A percentile compares a stretch with the other conserved stretches of the same genome.
phyloP scores from a whole-genome alignment of 78 protist species.

The Anaeramoeba flamelloides region DNA sequence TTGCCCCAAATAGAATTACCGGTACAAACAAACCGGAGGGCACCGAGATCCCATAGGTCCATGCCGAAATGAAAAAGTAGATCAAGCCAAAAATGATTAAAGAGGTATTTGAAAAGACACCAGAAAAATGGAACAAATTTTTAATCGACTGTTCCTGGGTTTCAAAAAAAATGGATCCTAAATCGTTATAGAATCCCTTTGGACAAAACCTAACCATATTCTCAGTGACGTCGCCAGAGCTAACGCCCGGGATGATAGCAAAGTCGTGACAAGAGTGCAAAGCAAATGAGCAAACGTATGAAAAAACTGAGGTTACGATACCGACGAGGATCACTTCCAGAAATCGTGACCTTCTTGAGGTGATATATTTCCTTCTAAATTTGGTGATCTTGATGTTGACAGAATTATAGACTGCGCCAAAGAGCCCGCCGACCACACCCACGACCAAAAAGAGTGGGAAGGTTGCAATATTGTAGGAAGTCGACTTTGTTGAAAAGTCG shows the following conservation, averaged over 20 bases:
- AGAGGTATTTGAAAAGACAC: background rate
- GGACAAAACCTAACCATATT: constrained; percentile 9
- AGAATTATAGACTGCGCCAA: constrained; percentile 49
- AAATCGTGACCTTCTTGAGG: background rate
- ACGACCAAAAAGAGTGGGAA: constrained; percentile 36
- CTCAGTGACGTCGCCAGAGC: background rate
- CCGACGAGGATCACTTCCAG: constrained; percentile 13
- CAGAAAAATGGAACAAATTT: background rate
- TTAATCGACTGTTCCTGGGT: constrained; percentile 22
- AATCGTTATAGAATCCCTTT: constrained; percentile 39
- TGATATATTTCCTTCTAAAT: constrained; percentile 10
- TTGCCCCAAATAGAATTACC: constrained; percentile 56
- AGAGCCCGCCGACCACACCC: constrained; percentile 50
- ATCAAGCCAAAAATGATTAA: constrained; percentile 33
- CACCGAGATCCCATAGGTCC: constrained; percentile 55
- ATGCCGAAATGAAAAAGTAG: constrained; percentile 31
- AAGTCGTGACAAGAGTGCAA: background rate
- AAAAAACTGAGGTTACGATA: background rate
- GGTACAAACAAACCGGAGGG: constrained; percentile 69
- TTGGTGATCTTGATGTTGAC: constrained; percentile 16
- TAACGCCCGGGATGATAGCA: too few species aligned
- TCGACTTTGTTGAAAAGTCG: constrained; percentile 5
- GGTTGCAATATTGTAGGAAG: constrained; percentile 16
- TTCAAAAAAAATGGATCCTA: constrained; percentile 49
- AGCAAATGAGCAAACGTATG: background rate